Conservation (phyloP, 169 alveolate genomes). For the Eimeria maxima region DNA sequence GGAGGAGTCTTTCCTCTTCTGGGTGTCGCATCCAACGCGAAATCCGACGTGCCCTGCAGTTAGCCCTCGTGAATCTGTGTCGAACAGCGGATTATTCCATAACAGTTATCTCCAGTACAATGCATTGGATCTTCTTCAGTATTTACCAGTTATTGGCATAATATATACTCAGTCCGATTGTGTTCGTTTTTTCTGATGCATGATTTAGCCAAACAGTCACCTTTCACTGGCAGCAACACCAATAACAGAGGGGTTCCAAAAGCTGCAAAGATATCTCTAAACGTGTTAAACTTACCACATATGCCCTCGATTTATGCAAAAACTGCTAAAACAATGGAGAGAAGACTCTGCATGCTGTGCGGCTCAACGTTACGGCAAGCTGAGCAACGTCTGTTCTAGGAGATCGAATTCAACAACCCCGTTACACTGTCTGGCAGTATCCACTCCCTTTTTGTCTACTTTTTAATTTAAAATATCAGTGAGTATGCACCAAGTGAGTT, state of each 20-base stretch:
- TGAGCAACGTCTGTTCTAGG: not conserved
- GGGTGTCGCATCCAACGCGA: not conserved
- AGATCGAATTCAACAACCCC: not conserved
- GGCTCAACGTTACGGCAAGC: not conserved
- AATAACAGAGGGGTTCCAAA: not conserved
- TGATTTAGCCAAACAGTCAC: not conserved
- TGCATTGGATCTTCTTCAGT: too few species aligned
- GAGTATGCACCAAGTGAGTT: too few species aligned
- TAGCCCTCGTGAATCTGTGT: not conserved
- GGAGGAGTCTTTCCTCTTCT: not conserved
- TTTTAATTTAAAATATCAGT: too few species aligned
- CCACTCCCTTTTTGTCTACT: too few species aligned
- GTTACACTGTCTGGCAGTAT: not conserved
- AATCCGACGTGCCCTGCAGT: not conserved
- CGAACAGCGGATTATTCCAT: not conserved
- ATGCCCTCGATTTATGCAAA: not conserved
- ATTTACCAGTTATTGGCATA: not conserved
- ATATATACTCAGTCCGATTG: not conserved
- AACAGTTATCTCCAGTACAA: not conserved
- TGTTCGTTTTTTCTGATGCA: not conserved
- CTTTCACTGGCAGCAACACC: not conserved
- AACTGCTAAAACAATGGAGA: not conserved
- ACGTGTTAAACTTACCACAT: not conserved
- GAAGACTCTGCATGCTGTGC: not conserved
- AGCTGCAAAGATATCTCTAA: too few species aligned